Evolutionary conservation across 2,329 filamentous ascomycete genomes (phyloP), one percentile per base, ranked within the genome.

Genomic region (Hymenoscyphus linearis): DNA sequence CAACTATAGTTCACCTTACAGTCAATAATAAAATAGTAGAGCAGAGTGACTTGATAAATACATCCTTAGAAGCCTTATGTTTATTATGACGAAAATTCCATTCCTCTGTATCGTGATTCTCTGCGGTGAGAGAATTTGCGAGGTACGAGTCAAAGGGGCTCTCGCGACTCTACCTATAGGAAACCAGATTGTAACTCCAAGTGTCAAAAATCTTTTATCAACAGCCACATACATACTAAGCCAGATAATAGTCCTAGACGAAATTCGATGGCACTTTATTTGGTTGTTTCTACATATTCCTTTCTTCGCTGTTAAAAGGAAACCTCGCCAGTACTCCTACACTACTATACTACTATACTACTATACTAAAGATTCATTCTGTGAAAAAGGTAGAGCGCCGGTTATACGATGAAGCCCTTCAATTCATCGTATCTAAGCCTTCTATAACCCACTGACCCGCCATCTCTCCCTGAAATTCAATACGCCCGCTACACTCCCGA

Each of bases 401-500:
- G 3, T n/a, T 16, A 47, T 47, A n/a, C 40, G 4, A 22, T 47
- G 12, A 10, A 22, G 7, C n/a, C 40, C 18, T 47, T n/a, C n/a
- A 47, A 3, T 18, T 22, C 31, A 31, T 47, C 40, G 18, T 18
- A 47, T n/a, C 40, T 22, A 22, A 10, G 18, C 22, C 18, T 25
- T 18, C 40, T 47, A 36, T 36, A 57, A 27, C 55, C 40, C 56
- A 52, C 22, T 52, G 27, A 27, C 13, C 54, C 59, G 57, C 59
- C 59, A 60, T 9, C 22, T 31, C 37, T 60, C 54, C 44, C 53
- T 57, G 18, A 52, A 57, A 22, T 40, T 54, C 27, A 35, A 14
- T 3, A n/a, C 27, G n/a, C 76, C 78, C 14, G 79, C 80, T 63
- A 79, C 73, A 60, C 75, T 79, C 6, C 87, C 87, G 58, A 85